Percentiles rank a stretch among this genome's conserved stretches.
These are phyloP conservation scores for Phaeotremella fagi DNA, from an alignment of 768 basidiomycete species.

Conservation along the genomic window DNA sequence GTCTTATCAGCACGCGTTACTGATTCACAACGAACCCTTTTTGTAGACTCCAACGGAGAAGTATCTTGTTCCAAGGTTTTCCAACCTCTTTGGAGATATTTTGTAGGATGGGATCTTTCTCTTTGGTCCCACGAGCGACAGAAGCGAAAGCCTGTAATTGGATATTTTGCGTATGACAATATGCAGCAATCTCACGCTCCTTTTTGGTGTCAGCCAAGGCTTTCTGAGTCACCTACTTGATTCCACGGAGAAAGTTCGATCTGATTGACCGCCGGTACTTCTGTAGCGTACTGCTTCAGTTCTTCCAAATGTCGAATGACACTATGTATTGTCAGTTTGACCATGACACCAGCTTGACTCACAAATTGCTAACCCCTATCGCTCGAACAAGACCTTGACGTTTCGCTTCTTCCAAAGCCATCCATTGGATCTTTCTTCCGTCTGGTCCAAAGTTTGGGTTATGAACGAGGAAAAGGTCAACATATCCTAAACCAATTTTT, in stretches of 20 bases:
- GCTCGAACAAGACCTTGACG: constrained; percentile 13
- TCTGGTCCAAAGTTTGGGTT: constrained; percentile 36
- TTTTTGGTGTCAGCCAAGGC: not conserved
- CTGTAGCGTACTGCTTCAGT: constrained; percentile 5
- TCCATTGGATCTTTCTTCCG: constrained; percentile 31
- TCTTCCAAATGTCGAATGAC: constrained; percentile 15
- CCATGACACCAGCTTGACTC: not conserved
- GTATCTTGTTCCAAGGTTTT: constrained; percentile 46
- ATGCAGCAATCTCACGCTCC: constrained; percentile 66
- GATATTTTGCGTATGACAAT: constrained; percentile 54
- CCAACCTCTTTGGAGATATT: constrained; percentile 15
- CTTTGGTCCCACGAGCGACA: constrained; percentile 13
- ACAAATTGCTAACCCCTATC: constrained; percentile 21
- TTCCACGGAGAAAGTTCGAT: constrained; percentile 51
- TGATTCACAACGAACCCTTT: constrained; percentile 40
- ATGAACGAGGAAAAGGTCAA: constrained; percentile 45
- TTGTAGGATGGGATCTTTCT: constrained; percentile 10
- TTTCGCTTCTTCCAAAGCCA: constrained; percentile 12
- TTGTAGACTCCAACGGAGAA: constrained; percentile 51
- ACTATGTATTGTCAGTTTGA: not conserved
- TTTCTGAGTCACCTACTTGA: constrained; percentile 48
- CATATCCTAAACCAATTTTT: constrained; percentile 15
- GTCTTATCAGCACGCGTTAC: not conserved
- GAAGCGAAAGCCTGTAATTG: constrained; percentile 19
- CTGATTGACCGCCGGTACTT: constrained; percentile 16